Base-by-base conservation (phyloP, 495 filamentous ascomycete genomes). In the Xylaria castorea region DNA sequence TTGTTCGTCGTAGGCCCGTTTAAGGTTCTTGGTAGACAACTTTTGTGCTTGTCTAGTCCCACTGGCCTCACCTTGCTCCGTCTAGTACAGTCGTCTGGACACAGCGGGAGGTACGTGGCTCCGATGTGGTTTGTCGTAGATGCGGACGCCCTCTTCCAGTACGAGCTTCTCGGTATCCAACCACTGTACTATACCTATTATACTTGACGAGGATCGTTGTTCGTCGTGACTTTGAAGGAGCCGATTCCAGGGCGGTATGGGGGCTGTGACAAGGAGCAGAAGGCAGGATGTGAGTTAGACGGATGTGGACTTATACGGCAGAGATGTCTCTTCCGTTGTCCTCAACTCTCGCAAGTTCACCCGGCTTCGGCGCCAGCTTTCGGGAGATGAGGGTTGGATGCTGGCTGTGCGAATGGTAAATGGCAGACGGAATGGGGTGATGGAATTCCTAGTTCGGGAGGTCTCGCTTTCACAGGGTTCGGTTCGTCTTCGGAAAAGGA, bases 401-500 rank as follows among this genome's bases (percentile, higher is more conserved):
- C 2, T 27, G 64, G 64, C 5, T 40, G 40, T 16, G 16, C 42
- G 40, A n/a, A n/a, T 50, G 18, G 25, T 48, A 5, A 66, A 25
- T 48, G 25, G 27, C 11, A n/a, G 58, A 61, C 25, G 58, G 32
- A 44, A n/a, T 42, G 30, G n/a, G 12, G 61, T 6, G 61, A 20
- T 61, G 58, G 58, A 38, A 38, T 61, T 38, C 58, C 22, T 34
- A 30, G 34, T 0, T 5, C 14, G 3, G 7, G 32, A 53, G 44
- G 66, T 53, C 14, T 71, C 46, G 46, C 50, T 16, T 64, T 71
- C 69, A 65, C 69, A n/a, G 25, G 60, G 30, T 20, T 63, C 18
- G 34, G 9, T 55, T 55, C 16, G 69, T 63, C 44, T 55, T 25
- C 46, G 61, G 61, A 71, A 65, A 65, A 71, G 60, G 61, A 71